A percentile compares a stretch with the other conserved stretches of the same genome.
Conservation (phyloP, 2,329 filamentous ascomycete species). For the Alternaria alternata region DNA sequence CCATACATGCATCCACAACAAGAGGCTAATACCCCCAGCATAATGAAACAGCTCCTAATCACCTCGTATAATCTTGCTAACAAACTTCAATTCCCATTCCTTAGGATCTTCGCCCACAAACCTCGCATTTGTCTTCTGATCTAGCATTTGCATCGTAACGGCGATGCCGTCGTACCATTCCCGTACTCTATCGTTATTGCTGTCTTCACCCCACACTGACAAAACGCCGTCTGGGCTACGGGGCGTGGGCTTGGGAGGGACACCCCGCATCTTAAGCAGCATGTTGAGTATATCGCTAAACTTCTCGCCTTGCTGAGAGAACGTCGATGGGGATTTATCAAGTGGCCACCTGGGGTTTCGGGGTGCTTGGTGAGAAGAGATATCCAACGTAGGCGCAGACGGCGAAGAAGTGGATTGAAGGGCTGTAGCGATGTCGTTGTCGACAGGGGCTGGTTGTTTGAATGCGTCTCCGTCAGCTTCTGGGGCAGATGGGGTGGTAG, state of each 20-base stretch:
- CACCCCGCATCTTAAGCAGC: slow-evolving; percentile 65
- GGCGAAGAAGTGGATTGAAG: slow-evolving; percentile 29
- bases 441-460: slow-evolving; percentile 12
- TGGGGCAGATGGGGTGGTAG: not conserved
- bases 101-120: slow-evolving; percentile 42
- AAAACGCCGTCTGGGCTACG: slow-evolving; percentile 47
- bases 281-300: slow-evolving; percentile 66
- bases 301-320: slow-evolving; percentile 64
- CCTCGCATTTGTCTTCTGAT: slow-evolving; percentile 38
- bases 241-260: slow-evolving; percentile 52
- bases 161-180: slow-evolving; percentile 50
- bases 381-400: slow-evolving; percentile 4
- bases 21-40: not conserved
- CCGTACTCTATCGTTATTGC: slow-evolving; percentile 36
- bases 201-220: slow-evolving; percentile 44
- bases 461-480: slow-evolving; percentile 5
- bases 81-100: slow-evolving; percentile 51
- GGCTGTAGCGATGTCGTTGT: slow-evolving; percentile 34
- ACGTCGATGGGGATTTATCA: slow-evolving; percentile 60
- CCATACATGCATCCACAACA: not conserved
- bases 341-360: slow-evolving; percentile 59
- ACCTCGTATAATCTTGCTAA: slow-evolving; percentile 46
- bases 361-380: slow-evolving; percentile 11
- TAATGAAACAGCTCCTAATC: slow-evolving; percentile 18
- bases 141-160: slow-evolving; percentile 37